Evolutionary conservation across 495 filamentous ascomycete genomes (phyloP), one percentile per base, ranked within the genome.

Genomic region (Thermochaetoides thermophila): DNA sequence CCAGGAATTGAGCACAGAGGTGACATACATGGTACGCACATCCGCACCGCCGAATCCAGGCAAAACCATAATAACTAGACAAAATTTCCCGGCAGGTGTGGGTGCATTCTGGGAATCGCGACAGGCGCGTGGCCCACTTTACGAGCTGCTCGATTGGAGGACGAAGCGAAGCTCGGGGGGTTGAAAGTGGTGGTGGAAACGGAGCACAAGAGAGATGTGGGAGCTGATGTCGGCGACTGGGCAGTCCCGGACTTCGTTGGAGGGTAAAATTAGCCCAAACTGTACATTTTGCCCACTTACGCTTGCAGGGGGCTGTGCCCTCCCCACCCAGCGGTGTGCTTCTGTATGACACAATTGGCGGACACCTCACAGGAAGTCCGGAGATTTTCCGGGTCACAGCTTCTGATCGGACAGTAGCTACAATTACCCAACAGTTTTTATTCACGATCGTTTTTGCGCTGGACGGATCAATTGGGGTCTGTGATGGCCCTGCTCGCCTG

Each of bases 251-350:
- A 7, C 12, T 24, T 24, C n/a, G 16, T 15, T 12, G 13, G 18
- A 30, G 21, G 34, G 34, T 37, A 37, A 31, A 37, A 24, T 37
- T 37, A 37, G 34, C 34, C 34, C 34, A 31, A 1, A 14, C 14
- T 3, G 3, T 25, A 7, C 23, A 37, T 37, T 37, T 37, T 37
- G 27, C 34, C 34, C 34, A 29, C 25, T 29, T 35, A 12, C n/a
- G n/a, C n/a, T n/a, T n/a, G n/a, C n/a, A n/a, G n/a, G n/a, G n/a
- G n/a, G n/a, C n/a, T n/a, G n/a, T n/a, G n/a, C n/a, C n/a, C n/a
- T n/a, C n/a, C n/a, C n/a, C n/a, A n/a, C n/a, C n/a, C n/a, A n/a
- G n/a, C n/a, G n/a, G n/a, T n/a, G n/a, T n/a, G n/a, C n/a, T n/a
- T n/a, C n/a, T n/a, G n/a, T n/a, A n/a, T n/a, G n/a, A n/a, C n/a